A percentile compares a stretch with the other conserved stretches of the same genome.
Evolutionary conservation across 2,329 filamentous ascomycete species (phyloP).

Genomic region (Alternaria angustiovoidea): DNA sequence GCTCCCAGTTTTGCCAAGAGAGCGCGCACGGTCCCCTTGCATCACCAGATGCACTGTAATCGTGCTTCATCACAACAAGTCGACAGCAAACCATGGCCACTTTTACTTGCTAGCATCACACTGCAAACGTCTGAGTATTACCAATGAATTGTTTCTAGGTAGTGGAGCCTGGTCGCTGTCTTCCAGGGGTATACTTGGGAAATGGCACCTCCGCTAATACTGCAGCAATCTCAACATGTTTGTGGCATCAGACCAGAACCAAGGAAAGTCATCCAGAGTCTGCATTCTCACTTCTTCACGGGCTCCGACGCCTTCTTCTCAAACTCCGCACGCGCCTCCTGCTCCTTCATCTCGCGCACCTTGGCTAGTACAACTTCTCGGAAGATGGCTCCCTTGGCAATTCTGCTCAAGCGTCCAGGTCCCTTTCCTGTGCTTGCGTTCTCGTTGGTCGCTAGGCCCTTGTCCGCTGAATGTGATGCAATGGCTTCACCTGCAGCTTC

Average conservation of each 20-base stretch:
- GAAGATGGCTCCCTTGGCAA: conserved; percentile 80
- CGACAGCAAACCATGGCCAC: neutral
- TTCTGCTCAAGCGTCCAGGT: conserved; percentile 61
- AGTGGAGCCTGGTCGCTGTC: conserved; percentile 27
- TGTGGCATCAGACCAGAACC: conserved; percentile 17
- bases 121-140: conserved; percentile 10
- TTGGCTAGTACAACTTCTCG: conserved; percentile 93
- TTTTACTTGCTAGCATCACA: neutral
- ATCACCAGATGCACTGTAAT: conserved; percentile 8
- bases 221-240: conserved; percentile 32
- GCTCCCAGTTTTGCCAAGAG: conserved; percentile 17
- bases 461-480: conserved; percentile 42
- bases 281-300: conserved; percentile 34
- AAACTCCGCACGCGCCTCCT: conserved; percentile 76
- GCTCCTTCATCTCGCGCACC: conserved; percentile 88
- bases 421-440: conserved; percentile 50
- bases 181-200: conserved; percentile 42
- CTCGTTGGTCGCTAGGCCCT: conserved; percentile 43
- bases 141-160: conserved; percentile 21
- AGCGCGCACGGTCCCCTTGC: conserved; percentile 10
- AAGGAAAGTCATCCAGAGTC: conserved; percentile 1
- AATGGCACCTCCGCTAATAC: conserved; percentile 32
- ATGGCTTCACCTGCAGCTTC: conserved; percentile 62
- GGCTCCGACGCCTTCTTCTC: conserved; percentile 63
- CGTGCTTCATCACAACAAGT: conserved; percentile 2